Conservation (phyloP, 108 stramenopile genomes). For the Cylindrotheca fusiformis region DNA sequence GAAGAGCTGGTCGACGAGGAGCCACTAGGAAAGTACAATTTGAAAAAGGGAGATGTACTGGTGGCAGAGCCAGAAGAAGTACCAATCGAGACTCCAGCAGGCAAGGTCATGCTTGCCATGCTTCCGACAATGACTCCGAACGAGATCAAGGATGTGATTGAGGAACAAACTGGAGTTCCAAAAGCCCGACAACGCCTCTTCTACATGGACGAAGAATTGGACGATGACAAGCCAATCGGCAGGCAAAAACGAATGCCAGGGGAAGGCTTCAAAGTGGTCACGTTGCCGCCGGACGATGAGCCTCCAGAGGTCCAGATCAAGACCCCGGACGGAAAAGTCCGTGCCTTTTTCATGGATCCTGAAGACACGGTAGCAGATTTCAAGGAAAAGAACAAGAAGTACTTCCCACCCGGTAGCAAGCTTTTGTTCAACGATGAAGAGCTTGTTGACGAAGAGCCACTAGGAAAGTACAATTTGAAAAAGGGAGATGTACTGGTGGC, state of each 20-base stretch:
- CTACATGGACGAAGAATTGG: constrained; percentile 20
- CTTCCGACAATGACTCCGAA: constrained; percentile 17
- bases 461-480: constrained; percentile 6
- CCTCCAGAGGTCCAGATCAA: constrained; percentile 6
- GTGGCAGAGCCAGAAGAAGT: constrained; percentile 8
- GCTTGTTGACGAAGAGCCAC: background rate
- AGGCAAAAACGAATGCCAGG: constrained; percentile 8
- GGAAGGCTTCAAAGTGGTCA: background rate
- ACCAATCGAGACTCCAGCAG: constrained; percentile 5
- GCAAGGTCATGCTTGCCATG: constrained; percentile 11
- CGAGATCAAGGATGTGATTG: constrained; percentile 13
- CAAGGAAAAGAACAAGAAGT: constrained; percentile 9
- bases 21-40: background rate
- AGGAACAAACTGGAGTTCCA: background rate
- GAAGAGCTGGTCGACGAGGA: constrained; percentile 17
- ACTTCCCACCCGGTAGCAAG: background rate
- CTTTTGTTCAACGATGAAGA: background rate
- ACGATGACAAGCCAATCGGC: constrained; percentile 9
- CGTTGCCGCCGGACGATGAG: background rate
- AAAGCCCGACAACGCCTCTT: constrained; percentile 8
- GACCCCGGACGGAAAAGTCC: constrained; percentile 11
- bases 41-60: constrained; percentile 3
- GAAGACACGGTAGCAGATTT: constrained; percentile 13
- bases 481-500: background rate
- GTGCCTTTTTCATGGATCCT: constrained; percentile 8